Evolutionary conservation across 164 flowering plant genomes (phyloP).

Genomic region (Malania oleifera): DNA sequence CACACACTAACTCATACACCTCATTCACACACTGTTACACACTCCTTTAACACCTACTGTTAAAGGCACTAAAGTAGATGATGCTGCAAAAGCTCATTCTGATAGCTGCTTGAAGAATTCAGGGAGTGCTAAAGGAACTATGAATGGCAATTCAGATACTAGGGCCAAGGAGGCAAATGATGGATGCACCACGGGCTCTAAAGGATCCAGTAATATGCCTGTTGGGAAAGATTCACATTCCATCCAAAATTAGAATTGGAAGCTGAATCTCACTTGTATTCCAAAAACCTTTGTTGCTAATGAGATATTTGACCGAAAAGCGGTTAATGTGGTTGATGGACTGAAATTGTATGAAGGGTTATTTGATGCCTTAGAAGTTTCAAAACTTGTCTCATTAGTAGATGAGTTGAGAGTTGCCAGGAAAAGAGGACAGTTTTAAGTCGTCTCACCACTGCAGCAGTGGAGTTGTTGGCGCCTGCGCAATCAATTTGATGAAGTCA

Average conservation of each 20-base stretch:
- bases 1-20: too few species aligned
- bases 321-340: slow-evolving; percentile 82
- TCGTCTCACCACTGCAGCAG: too few species aligned
- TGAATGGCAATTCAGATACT: slow-evolving; percentile 19
- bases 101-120: slow-evolving; percentile 22
- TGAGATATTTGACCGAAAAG: slow-evolving; percentile 62
- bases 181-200: slow-evolving; percentile 19
- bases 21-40: too few species aligned
- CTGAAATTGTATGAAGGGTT: slow-evolving; percentile 60
- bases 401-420: slow-evolving; percentile 82
- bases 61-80: slow-evolving; percentile 29
- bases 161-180: slow-evolving; percentile 22
- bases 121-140: slow-evolving; percentile 18
- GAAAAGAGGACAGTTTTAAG: slow-evolving; percentile 69
- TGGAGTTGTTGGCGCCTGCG: too few species aligned
- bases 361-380: slow-evolving; percentile 45
- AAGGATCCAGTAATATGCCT: slow-evolving; percentile 25
- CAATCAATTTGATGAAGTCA: too few species aligned
- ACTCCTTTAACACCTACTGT: too few species aligned
- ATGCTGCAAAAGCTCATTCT: slow-evolving; percentile 17
- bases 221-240: slow-evolving; percentile 28
- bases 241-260: slow-evolving; percentile 25
- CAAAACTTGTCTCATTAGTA: slow-evolving; percentile 50
- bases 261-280: slow-evolving; percentile 22
- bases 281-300: slow-evolving; percentile 54